A percentile compares a stretch with the other conserved stretches of the same genome.
phyloP scores from a whole-genome alignment of 2,329 filamentous ascomycete genomes.

The Parastagonospora nodorum region DNA sequence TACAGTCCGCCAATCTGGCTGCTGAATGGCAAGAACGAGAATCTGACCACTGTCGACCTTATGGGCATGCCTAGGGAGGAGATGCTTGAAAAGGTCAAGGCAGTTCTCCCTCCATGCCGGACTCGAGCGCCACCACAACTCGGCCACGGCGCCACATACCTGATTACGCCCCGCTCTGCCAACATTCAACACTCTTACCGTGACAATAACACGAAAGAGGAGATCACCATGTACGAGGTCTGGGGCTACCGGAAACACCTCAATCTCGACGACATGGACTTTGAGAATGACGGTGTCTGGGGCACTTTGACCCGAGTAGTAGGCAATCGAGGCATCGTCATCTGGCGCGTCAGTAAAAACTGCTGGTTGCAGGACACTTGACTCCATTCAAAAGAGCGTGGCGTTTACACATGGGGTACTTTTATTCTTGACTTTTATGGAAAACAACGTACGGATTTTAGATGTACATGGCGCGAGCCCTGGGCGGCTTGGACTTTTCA shows the following conservation, averaged over 20 bases:
- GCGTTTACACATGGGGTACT: neutral
- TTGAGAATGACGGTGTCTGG: slow-evolving; percentile 76
- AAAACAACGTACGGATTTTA: neutral
- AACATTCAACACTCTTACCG: slow-evolving; percentile 67
- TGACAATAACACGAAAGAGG: slow-evolving; percentile 29
- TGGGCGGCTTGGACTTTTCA: neutral
- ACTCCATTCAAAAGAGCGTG: neutral
- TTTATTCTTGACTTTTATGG: neutral
- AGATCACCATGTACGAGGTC: slow-evolving; percentile 69
- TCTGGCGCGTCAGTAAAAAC: slow-evolving; percentile 50
- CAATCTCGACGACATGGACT: slow-evolving; percentile 81
- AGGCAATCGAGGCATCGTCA: slow-evolving; percentile 51
- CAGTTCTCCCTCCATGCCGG: slow-evolving; percentile 57
- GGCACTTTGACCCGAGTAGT: slow-evolving; percentile 71
- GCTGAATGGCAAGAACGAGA: slow-evolving; percentile 74
- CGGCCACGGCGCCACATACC: slow-evolving; percentile 60
- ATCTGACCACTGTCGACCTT: slow-evolving; percentile 72
- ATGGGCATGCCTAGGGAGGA: slow-evolving; percentile 70
- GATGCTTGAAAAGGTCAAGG: slow-evolving; percentile 64
- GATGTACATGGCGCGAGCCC: slow-evolving; percentile 1
- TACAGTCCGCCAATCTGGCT: slow-evolving; percentile 83
- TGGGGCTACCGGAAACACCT: slow-evolving; percentile 72
- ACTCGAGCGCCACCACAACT: slow-evolving; percentile 31
- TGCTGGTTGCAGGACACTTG: slow-evolving; percentile 33
- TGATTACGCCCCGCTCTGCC: slow-evolving; percentile 76